phyloP scores from a whole-genome alignment of 768 basidiomycete species.

The Termitomyces sp. region DNA sequence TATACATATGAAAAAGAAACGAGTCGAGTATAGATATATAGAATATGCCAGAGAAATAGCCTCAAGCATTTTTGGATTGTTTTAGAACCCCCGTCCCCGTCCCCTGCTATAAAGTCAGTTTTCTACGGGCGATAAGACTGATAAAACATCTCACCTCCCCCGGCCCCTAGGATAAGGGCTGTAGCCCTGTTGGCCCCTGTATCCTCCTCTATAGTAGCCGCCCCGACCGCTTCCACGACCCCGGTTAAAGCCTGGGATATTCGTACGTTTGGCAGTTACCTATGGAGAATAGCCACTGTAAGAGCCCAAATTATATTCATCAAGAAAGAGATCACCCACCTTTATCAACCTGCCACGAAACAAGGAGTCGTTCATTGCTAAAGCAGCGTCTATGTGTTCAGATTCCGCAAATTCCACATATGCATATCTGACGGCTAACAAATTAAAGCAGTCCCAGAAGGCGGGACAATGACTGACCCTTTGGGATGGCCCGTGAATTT shows the following conservation, averaged over 20 bases:
- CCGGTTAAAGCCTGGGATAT: conserved; percentile 87
- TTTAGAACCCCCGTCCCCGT: conserved; percentile 70
- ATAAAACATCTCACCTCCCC: conserved; percentile 54
- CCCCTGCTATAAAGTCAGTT: conserved; percentile 12
- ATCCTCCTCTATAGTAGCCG: conserved; percentile 42
- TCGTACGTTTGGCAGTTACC: conserved; percentile 96
- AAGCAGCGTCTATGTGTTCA: conserved; percentile 82
- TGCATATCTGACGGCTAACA: conserved; percentile 63
- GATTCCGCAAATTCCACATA: conserved; percentile 98
- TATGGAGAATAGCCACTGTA: conserved; percentile 22
- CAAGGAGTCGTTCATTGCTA: conserved; percentile 93
- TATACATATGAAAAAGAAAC: background rate
- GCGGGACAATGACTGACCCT: conserved; percentile 54
- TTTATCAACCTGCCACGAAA: conserved; percentile 93
- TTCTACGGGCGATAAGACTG: background rate
- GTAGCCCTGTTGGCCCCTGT: conserved; percentile 45
- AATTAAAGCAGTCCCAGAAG: conserved; percentile 1
- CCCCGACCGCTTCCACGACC: conserved; percentile 77
- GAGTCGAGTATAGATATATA: conserved; percentile 13
- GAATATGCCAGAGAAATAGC: conserved; percentile 7
- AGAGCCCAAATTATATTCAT: background rate
- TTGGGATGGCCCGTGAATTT: conserved; percentile 99
- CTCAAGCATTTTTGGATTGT: conserved; percentile 7
- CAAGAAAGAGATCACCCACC: conserved; percentile 33
- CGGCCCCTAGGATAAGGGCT: conserved; percentile 62